Percentiles rank a stretch among this genome's conserved stretches.
phyloP scores from a whole-genome alignment of 441 rosid species.

The Flueggea neowawraea region DNA sequence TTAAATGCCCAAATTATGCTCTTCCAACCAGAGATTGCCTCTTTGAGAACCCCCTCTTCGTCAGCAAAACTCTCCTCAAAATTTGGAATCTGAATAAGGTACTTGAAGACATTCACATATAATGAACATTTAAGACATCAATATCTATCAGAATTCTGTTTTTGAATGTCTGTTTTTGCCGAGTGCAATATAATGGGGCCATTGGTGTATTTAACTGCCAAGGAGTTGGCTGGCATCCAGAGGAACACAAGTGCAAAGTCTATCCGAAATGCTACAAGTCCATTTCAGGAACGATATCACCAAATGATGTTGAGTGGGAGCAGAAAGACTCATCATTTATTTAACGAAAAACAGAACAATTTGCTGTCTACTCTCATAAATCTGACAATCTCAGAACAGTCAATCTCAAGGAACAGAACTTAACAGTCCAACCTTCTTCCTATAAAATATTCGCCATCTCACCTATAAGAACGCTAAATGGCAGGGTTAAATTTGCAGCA shows the following conservation, averaged over 20 bases:
- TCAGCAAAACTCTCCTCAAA: conserved; percentile 57
- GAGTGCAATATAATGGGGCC: conserved; percentile 64
- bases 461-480: conserved; percentile 45
- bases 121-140: no score
- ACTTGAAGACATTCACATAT: not conserved
- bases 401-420: conserved; percentile 31
- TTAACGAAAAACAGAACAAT: conserved; percentile 36
- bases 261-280: conserved; percentile 48
- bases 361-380: conserved; percentile 42
- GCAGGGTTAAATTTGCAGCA: conserved; percentile 41
- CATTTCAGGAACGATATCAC: conserved; percentile 44
- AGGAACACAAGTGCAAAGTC: conserved; percentile 47
- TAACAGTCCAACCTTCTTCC: conserved; percentile 57
- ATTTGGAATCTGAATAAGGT: conserved; percentile 84
- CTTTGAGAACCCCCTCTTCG: conserved; percentile 67
- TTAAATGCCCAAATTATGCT: conserved; percentile 56
- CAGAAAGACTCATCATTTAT: conserved; percentile 34
- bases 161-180: not conserved
- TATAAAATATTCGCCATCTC: conserved; percentile 67
- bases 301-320: conserved; percentile 74
- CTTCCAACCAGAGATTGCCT: conserved; percentile 77
- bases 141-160: no score
- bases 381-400: conserved; percentile 30
- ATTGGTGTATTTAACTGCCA: conserved; percentile 85
- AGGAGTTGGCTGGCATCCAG: conserved; percentile 80